Conservation (phyloP, 192 early-diverging fungal species). For the Kickxella alabastrina region DNA sequence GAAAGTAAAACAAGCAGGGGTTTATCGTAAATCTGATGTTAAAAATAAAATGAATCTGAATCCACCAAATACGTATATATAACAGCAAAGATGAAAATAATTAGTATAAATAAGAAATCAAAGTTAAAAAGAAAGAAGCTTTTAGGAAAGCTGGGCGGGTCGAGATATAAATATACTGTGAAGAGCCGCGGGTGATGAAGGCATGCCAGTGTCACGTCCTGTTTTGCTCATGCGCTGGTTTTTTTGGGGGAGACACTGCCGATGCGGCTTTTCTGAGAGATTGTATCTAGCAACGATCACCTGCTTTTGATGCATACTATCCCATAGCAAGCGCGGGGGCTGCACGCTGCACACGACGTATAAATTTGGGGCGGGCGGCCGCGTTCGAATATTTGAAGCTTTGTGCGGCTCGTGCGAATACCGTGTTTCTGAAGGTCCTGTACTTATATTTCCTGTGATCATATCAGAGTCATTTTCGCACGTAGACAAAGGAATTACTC, state of each 20-base stretch:
- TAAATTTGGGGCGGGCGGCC: not conserved
- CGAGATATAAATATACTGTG: no score
- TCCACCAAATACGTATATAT: not conserved
- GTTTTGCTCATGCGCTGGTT: no score
- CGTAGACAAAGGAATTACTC: slow-evolving; percentile 34
- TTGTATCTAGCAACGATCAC: no score
- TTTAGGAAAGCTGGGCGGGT: no score
- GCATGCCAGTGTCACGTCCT: no score
- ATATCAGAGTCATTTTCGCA: slow-evolving; percentile 41
- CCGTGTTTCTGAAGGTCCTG: slow-evolving; percentile 45
- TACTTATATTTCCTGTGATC: slow-evolving; percentile 26
- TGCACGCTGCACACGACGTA: not conserved
- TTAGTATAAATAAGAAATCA: not conserved
- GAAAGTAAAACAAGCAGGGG: no score
- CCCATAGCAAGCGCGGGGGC: no score
- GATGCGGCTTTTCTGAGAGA: no score
- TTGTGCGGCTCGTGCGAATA: slow-evolving; percentile 47
- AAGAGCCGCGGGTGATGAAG: no score
- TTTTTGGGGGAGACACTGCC: no score
- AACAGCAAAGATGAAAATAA: not conserved
- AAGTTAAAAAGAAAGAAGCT: not conserved
- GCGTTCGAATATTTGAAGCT: not conserved
- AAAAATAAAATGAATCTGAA: not conserved
- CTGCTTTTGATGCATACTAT: no score
- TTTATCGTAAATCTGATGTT: not conserved